A percentile compares a stretch with the other conserved stretches of the same genome.
phyloP scores from a whole-genome alignment of 139 green algal species.

The Volvox reticuliferus region DNA sequence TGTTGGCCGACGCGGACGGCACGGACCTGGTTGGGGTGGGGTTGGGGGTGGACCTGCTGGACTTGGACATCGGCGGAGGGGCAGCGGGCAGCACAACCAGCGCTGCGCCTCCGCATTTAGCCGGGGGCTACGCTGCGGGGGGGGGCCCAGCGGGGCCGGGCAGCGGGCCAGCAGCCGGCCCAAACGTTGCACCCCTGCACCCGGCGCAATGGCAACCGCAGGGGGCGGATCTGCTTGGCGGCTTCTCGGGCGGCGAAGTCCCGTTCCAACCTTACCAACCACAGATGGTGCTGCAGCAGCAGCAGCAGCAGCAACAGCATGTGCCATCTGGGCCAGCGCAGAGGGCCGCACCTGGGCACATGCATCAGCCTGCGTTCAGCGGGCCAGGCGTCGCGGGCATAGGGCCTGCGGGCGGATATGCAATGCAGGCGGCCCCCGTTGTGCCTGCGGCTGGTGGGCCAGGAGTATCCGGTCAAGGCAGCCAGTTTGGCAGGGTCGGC shows the following conservation, averaged over 20 bases:
- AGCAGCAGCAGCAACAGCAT: slow-evolving; percentile 6
- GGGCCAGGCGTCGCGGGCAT: neutral
- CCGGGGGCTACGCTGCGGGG: no score
- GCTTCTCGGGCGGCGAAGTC: neutral
- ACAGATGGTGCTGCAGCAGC: neutral
- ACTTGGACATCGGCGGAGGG: neutral
- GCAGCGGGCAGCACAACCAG: neutral
- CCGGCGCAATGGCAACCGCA: neutral
- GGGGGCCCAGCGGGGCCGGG: neutral
- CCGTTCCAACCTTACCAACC: neutral
- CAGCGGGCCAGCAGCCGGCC: neutral
- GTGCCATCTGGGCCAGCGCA: neutral
- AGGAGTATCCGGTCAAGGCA: neutral
- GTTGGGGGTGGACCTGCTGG: slow-evolving; percentile 45
- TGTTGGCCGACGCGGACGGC: slow-evolving; percentile 64
- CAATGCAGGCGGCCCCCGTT: neutral
- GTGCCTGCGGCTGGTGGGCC: neutral
- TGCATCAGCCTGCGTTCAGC: slow-evolving; percentile 24
- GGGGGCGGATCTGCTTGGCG: neutral
- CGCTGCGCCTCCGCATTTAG: neutral
- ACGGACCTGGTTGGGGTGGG: slow-evolving; percentile 50
- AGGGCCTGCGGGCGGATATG: neutral
- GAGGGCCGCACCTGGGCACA: neutral
- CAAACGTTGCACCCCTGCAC: neutral
- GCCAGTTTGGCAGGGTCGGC: neutral